Evolutionary conservation across 1,139 yeast genomes (phyloP).

Genomic region (Hanseniaspora uvarum): DNA sequence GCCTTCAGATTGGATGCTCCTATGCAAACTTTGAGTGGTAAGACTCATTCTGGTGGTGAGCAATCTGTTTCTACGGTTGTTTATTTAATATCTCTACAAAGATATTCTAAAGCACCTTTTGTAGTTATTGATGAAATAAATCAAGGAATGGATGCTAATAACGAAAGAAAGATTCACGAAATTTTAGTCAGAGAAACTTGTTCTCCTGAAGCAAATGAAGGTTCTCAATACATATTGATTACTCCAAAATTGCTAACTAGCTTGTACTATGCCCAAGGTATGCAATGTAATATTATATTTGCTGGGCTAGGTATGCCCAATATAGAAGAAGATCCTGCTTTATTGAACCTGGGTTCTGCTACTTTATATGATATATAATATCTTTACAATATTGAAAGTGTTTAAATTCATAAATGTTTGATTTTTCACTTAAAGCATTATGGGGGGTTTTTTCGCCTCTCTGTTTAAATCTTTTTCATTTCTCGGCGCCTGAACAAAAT

Average conservation of each 20-base stretch:
- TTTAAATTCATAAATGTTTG: too few species aligned
- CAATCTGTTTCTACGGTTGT: conserved; percentile 90
- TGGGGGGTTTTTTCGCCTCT: not conserved
- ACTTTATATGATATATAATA: conserved; percentile 25
- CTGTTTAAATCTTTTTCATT: not conserved
- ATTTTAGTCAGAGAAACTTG: conserved; percentile 83
- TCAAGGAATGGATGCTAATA: conserved; percentile 96
- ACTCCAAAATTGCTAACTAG: conserved; percentile 85
- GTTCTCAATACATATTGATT: conserved; percentile 72
- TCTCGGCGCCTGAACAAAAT: not conserved
- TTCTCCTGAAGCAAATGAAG: conserved; percentile 35
- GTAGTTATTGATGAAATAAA: conserved; percentile 95
- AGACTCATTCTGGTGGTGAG: conserved; percentile 72
- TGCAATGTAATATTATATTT: conserved; percentile 82
- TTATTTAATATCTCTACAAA: conserved; percentile 83
- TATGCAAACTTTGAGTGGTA: conserved; percentile 42
- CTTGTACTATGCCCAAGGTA: conserved; percentile 63
- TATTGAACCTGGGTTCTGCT: conserved; percentile 32
- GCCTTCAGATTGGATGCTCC: conserved; percentile 79
- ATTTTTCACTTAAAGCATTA: too few species aligned
- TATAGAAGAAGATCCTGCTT: conserved; percentile 28
- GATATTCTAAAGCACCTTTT: conserved; percentile 82
- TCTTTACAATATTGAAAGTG: conserved; percentile 17
- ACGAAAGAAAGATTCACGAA: conserved; percentile 79
- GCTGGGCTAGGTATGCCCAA: conserved; percentile 46